Base-by-base conservation (phyloP, 2,329 filamentous ascomycete genomes). In the Xylaria sp. region DNA sequence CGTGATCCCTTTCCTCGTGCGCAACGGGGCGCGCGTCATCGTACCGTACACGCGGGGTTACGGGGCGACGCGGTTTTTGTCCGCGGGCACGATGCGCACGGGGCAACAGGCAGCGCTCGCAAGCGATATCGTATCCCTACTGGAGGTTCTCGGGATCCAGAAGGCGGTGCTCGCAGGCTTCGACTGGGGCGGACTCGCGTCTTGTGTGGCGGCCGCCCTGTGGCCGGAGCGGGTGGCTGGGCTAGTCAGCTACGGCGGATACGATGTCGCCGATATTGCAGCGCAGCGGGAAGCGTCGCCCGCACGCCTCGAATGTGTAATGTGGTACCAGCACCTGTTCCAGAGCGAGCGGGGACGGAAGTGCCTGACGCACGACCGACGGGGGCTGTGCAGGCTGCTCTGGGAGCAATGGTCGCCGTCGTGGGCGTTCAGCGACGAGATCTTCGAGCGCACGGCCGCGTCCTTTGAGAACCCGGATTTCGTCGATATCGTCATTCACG, bases 241-340 rank as follows among this genome's bases (percentile, higher is more conserved):
- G 19, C 56, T 63, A 10, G 62, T 64, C 17, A 62, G 58, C 44
- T 64, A 64, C 48, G 62, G 54, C 0, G 62, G 62, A 9, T 64
- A 64, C 44, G 62, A 64, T 27, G 15, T 64, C 58, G 49, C 49
- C 17, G 62, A 58, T 31, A 49, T 64, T 9, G 49, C 38, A 11
- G 48, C 33, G 7, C 4, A 38, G 37, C 52, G 10, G 6, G 44
- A 54, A 2, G 48, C 54, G 9, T 7, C n/a, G 0, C 21, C 62
- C 1, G n/a, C 62, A 1, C 19, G 7, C 6, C 62, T 64, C 3
- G 62, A 64, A 48, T 58, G 58, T 44, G 54, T 62, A 33, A 54
- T 54, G 53, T 64, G 62, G 62, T 64, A 64, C 35, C 62, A 64
- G 54, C 62, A 64, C 33, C 25, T 64, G 1, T 64, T 62, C 58